These are phyloP conservation scores for Alternaria postmessia DNA, from an alignment of 2,329 filamentous ascomycete species.

Conservation along the genomic window DNA sequence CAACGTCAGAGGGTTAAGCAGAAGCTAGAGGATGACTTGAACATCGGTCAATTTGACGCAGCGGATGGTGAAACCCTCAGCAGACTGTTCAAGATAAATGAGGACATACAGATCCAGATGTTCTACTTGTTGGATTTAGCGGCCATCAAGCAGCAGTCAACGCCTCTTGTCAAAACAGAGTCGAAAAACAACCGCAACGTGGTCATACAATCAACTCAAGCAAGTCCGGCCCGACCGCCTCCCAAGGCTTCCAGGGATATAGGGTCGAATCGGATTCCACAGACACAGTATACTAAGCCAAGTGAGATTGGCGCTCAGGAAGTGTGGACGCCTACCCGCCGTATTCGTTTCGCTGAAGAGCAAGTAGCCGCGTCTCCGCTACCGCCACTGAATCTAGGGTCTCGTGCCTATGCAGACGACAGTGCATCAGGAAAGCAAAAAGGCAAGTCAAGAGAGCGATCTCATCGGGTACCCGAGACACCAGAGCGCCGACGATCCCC, in stretches of 20 bases:
- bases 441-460: constrained; percentile 18
- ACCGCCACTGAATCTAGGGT: constrained; percentile 17
- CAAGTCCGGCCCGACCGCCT: constrained; percentile 28
- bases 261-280: constrained; percentile 32
- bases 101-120: constrained; percentile 41
- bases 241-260: constrained; percentile 12
- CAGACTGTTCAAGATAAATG: constrained; percentile 34
- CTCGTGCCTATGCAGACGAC: not conserved
- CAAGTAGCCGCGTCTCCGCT: constrained; percentile 23
- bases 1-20: constrained; percentile 34
- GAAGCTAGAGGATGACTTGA: constrained; percentile 43
- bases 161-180: constrained; percentile 18
- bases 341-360: constrained; percentile 38
- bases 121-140: constrained; percentile 37
- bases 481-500: constrained; percentile 30
- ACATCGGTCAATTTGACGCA: constrained; percentile 37
- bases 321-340: constrained; percentile 36
- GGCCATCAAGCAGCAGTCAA: constrained; percentile 32
- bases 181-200: constrained; percentile 22
- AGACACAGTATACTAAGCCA: constrained; percentile 47
- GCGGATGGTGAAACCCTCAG: constrained; percentile 38
- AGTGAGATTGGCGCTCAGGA: constrained; percentile 41
- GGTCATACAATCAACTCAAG: constrained; percentile 45
- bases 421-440: constrained; percentile 1
- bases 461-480: constrained; percentile 35